Conservation (phyloP, 2,329 filamentous ascomycete species). For the Pseudogymnoascus sp. region DNA sequence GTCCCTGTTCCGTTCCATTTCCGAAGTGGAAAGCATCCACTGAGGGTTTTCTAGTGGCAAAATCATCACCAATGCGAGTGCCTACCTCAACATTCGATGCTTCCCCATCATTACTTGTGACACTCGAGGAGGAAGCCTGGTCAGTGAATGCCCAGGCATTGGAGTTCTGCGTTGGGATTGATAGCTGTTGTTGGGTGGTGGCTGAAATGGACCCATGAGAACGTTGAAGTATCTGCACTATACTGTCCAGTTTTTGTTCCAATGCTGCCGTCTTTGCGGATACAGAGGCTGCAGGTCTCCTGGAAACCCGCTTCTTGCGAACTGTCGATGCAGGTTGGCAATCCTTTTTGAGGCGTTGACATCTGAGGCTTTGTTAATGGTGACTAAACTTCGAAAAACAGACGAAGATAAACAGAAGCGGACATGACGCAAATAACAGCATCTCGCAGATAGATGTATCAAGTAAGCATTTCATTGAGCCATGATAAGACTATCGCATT, state of each 20-base stretch:
- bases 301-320: conserved; percentile 11
- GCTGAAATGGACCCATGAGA: conserved; percentile 5
- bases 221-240: conserved; percentile 15
- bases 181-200: background rate
- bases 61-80: background rate
- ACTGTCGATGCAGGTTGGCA: conserved; percentile 12
- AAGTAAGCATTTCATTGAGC: background rate
- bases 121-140: background rate
- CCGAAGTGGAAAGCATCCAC: background rate
- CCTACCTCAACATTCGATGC: background rate
- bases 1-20: background rate
- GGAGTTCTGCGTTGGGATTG: background rate
- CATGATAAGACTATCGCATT: background rate
- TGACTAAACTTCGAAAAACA: background rate
- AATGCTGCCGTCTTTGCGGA: conserved; percentile 15
- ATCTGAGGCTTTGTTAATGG: conserved; percentile 9
- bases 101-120: background rate
- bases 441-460: background rate
- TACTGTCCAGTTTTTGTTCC: conserved; percentile 16
- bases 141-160: background rate
- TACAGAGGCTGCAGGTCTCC: conserved; percentile 9
- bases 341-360: conserved; percentile 14
- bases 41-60: background rate
- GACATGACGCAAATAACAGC: background rate
- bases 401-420: background rate